Conservation (phyloP, 169 alveolate species). For the Besnoitia besnoiti region DNA sequence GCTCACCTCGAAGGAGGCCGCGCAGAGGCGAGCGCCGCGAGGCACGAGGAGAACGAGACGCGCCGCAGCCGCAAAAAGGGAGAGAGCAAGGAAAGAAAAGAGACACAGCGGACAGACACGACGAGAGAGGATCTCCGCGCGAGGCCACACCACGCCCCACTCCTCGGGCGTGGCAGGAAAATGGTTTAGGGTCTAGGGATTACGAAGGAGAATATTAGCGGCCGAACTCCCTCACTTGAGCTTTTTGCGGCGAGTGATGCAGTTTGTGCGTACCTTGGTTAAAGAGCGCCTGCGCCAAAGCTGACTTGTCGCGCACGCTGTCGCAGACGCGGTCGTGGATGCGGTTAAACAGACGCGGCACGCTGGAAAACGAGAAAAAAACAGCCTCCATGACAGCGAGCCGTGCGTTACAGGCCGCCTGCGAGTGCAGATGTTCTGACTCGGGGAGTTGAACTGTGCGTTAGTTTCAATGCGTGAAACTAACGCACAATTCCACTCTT, state of each 20-base stretch:
- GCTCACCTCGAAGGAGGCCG: background rate
- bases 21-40: background rate
- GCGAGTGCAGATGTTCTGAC: no score
- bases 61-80: background rate
- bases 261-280: constrained; percentile 71
- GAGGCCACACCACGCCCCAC: no score
- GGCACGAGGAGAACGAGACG: background rate
- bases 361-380: constrained; percentile 85
- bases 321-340: constrained; percentile 88
- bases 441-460: no score
- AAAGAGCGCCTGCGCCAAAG: constrained; percentile 78
- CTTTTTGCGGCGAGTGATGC: background rate
- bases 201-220: no score
- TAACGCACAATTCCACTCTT: no score
- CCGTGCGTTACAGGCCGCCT: no score
- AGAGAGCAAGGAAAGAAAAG: background rate
- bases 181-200: no score
- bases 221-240: no score
- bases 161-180: no score
- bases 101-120: background rate
- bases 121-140: background rate
- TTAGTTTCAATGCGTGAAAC: no score
- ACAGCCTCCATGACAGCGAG: no score
- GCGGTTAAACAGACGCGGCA: constrained; percentile 94
- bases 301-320: constrained; percentile 78